A percentile compares a stretch with the other conserved stretches of the same genome.
Conservation (phyloP, 345 rosid genomes). For the Mercurialis annua region DNA sequence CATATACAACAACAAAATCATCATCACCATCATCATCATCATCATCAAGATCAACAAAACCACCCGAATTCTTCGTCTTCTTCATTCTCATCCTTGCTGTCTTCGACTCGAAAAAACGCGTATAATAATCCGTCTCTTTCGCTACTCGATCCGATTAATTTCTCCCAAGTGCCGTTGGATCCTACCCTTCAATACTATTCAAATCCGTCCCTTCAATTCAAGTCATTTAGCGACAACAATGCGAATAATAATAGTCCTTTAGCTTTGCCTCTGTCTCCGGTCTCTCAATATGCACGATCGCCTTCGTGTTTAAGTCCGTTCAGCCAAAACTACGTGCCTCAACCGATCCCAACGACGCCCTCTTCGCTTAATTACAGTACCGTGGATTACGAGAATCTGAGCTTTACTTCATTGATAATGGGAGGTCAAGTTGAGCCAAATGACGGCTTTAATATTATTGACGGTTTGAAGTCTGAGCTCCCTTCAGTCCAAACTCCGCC, state of each 20-base stretch:
- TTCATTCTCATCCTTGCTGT: conserved; percentile 33
- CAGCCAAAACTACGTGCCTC: conserved; percentile 12
- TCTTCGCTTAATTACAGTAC: conserved; percentile 10
- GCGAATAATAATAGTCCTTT: conserved; percentile 16
- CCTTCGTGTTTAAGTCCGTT: conserved; percentile 14
- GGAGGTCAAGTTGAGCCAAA: conserved; percentile 33
- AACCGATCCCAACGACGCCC: conserved; percentile 6
- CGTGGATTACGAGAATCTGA: conserved; percentile 22
- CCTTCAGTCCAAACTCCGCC: conserved; percentile 50
- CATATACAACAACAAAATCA: conserved; percentile 15
- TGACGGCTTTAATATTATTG: conserved; percentile 4
- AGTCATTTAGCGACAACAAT: conserved; percentile 5
- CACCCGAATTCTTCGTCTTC: conserved; percentile 26
- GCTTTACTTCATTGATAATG: conserved; percentile 53
- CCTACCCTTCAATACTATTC: conserved; percentile 16
- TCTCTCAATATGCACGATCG: conserved; percentile 21
- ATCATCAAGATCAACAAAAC: conserved; percentile 23
- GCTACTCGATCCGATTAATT: conserved; percentile 18
- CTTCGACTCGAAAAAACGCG: conserved; percentile 23
- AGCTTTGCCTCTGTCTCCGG: conserved; percentile 31
- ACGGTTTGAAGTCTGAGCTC: conserved; percentile 27
- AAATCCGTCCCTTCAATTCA: conserved; percentile 20
- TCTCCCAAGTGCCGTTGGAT: conserved; percentile 18
- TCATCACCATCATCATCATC: no score
- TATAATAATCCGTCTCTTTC: conserved; percentile 29